Conservation (phyloP, 306 rosid species). For the Datisca glomerata region DNA sequence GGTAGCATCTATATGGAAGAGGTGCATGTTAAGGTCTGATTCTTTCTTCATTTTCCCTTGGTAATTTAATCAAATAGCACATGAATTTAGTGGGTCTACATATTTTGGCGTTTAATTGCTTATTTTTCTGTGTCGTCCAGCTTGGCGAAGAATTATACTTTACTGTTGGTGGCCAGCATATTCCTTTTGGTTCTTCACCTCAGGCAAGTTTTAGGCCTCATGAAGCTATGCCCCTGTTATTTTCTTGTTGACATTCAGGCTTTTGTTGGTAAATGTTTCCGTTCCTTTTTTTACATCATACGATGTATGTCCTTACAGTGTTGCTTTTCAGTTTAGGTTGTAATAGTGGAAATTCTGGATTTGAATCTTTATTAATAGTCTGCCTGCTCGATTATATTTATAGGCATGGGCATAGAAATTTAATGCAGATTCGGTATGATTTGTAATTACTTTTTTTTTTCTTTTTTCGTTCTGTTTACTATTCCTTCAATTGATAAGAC, state of each 20-base stretch:
- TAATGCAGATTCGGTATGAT: too few species aligned
- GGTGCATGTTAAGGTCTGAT: slow-evolving; percentile 86
- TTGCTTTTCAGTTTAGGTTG: too few species aligned
- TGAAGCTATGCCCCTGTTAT: slow-evolving; percentile 1
- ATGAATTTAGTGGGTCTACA: slow-evolving; percentile 2
- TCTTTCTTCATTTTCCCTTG: slow-evolving; percentile 15
- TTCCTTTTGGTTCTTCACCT: slow-evolving; percentile 93
- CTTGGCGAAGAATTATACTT: slow-evolving; percentile 80
- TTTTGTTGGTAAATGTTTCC: background rate
- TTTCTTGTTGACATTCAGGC: background rate
- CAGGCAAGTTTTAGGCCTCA: slow-evolving; percentile 47
- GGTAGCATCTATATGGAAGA: slow-evolving; percentile 98
- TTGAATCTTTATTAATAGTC: too few species aligned
- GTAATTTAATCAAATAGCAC: background rate
- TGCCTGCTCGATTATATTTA: too few species aligned
- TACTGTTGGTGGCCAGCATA: slow-evolving; percentile 71
- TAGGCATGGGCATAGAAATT: too few species aligned
- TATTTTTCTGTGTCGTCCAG: slow-evolving; percentile 30
- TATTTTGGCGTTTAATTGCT: slow-evolving; percentile 2
- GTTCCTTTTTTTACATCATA: background rate
- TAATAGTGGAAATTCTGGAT: background rate
- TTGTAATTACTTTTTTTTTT: too few species aligned
- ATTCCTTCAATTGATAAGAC: too few species aligned
- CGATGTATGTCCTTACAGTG: too few species aligned
- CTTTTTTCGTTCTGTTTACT: too few species aligned